These are phyloP conservation scores for Alternaria sp. DNA, from an alignment of 2,329 filamentous ascomycete genomes.

Conservation along the genomic window DNA sequence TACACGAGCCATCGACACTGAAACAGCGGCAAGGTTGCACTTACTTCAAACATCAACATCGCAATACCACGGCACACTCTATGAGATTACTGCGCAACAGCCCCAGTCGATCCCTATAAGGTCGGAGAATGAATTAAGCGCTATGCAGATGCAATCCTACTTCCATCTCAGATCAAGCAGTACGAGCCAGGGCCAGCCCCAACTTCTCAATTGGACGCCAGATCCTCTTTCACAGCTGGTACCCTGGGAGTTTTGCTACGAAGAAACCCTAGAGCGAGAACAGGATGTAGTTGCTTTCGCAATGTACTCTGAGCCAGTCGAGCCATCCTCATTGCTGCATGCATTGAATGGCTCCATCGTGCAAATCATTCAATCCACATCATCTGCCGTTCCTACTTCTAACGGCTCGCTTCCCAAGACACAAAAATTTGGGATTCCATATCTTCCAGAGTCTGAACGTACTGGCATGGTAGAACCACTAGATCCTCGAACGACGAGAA, in stretches of 20 bases:
- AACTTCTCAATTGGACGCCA: conserved; percentile 58
- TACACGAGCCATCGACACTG: conserved; percentile 56
- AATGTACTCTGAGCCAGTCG: conserved; percentile 71
- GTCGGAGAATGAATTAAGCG: conserved; percentile 71
- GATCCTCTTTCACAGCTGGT: conserved; percentile 64
- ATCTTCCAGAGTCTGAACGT: conserved; percentile 60
- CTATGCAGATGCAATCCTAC: conserved; percentile 83
- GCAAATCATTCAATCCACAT: conserved; percentile 70
- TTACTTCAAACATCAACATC: conserved; percentile 56
- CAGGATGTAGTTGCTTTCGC: conserved; percentile 69
- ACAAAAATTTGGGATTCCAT: conserved; percentile 66
- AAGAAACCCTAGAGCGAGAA: conserved; percentile 54
- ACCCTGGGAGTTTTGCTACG: conserved; percentile 71
- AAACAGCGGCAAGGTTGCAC: conserved; percentile 65
- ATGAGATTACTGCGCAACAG: conserved; percentile 65
- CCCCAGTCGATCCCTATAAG: conserved; percentile 51
- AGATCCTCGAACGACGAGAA: conserved; percentile 66
- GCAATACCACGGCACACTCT: conserved; percentile 52
- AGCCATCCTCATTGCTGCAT: conserved; percentile 66
- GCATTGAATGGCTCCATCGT: conserved; percentile 76
- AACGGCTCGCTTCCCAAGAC: conserved; percentile 48
- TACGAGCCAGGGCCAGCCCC: conserved; percentile 18
- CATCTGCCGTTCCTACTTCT: conserved; percentile 39
- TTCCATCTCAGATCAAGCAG: conserved; percentile 63
- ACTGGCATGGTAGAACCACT: conserved; percentile 59